Percentiles rank a stretch among this genome's conserved stretches.
Conservation (phyloP, 805 yeast species). For the Priceomyces haplophilus region DNA sequence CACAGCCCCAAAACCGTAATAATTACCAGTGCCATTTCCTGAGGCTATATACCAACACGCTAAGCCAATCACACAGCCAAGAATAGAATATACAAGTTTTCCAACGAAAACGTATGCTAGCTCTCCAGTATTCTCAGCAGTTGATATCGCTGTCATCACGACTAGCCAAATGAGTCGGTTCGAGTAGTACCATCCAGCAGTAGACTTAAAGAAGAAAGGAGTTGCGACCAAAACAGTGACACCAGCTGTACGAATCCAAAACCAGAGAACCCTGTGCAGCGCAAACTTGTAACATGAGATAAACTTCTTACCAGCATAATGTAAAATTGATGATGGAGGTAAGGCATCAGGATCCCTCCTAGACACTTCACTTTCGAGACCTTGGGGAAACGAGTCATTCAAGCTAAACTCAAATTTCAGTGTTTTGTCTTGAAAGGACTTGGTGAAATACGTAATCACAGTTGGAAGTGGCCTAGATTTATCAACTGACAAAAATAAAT, state of each 20-base stretch:
- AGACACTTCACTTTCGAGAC: slow-evolving; percentile 11
- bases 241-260: slow-evolving; percentile 27
- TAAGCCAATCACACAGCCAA: slow-evolving; percentile 26
- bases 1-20: slow-evolving; percentile 30
- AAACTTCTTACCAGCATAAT: slow-evolving; percentile 18
- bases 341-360: slow-evolving; percentile 28
- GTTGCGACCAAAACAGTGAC: slow-evolving; percentile 19
- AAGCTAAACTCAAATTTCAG: background rate
- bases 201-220: slow-evolving; percentile 25
- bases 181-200: slow-evolving; percentile 25
- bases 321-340: slow-evolving; percentile 22
- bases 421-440: slow-evolving; percentile 8
- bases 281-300: slow-evolving; percentile 16
- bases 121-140: slow-evolving; percentile 29
- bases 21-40: slow-evolving; percentile 31
- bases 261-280: slow-evolving; percentile 21
- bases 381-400: slow-evolving; percentile 6
- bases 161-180: slow-evolving; percentile 30
- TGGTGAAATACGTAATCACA: slow-evolving; percentile 15
- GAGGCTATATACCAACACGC: slow-evolving; percentile 29
- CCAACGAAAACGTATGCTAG: slow-evolving; percentile 24
- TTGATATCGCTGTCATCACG: slow-evolving; percentile 29
- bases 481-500: slow-evolving; percentile 20
- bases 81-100: slow-evolving; percentile 24
- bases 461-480: slow-evolving; percentile 19